Percentiles rank a stretch among this genome's conserved stretches.
Evolutionary conservation across 768 basidiomycete species (phyloP).

Genomic region (Kwoniella dendrophila): DNA sequence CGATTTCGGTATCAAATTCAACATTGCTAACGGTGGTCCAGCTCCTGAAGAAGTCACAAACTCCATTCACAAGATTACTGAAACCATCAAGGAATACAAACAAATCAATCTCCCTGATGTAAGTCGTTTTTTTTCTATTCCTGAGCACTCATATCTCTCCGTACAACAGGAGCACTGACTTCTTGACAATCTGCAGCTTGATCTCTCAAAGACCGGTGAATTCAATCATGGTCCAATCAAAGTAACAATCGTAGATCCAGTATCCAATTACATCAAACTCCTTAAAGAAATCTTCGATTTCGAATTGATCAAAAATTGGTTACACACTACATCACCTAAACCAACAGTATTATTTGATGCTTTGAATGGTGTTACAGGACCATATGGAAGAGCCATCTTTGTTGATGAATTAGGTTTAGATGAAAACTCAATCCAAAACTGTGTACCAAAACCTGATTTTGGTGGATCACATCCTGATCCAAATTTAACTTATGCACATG

Average conservation of each 20-base stretch:
- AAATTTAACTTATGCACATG: constrained; percentile 94
- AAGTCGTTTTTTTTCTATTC: constrained; percentile 50
- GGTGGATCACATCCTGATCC: constrained; percentile 98
- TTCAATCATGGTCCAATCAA: constrained; percentile 76
- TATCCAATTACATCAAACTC: constrained; percentile 79
- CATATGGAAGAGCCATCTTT: constrained; percentile 87
- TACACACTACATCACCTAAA: constrained; percentile 65
- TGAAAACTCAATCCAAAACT: constrained; percentile 82
- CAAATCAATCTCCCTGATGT: constrained; percentile 75
- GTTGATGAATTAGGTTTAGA: constrained; percentile 79
- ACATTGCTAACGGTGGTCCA: constrained; percentile 94
- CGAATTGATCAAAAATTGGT: constrained; percentile 83
- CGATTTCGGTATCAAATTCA: constrained; percentile 99
- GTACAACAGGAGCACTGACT: background rate
- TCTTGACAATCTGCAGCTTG: constrained; percentile 64
- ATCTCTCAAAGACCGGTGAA: constrained; percentile 80
- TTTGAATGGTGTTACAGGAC: constrained; percentile 93
- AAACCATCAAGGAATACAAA: constrained; percentile 82
- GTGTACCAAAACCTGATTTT: constrained; percentile 87
- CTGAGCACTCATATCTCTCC: background rate
- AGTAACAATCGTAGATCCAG: constrained; percentile 92
- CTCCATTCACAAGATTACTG: constrained; percentile 88
- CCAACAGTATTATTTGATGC: constrained; percentile 89
- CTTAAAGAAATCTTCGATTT: constrained; percentile 94
- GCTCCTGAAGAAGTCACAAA: constrained; percentile 96